Conservation (phyloP, 169 alveolate genomes). For the Cryptosporidium sp. region DNA sequence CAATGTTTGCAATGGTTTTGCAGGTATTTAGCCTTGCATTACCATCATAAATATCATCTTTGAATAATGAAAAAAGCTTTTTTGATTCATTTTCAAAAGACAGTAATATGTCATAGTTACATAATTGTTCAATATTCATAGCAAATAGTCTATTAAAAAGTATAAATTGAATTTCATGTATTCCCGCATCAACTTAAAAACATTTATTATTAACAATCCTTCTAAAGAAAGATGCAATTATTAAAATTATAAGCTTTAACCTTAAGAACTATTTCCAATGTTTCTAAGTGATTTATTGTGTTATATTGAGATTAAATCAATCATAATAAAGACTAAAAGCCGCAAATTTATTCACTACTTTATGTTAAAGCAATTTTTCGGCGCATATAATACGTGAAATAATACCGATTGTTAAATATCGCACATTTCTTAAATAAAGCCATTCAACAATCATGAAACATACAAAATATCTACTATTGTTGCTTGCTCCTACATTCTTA, state of each 20-base stretch:
- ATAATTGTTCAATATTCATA: conserved; percentile 27
- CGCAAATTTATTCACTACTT: not conserved
- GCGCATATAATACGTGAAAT: not conserved
- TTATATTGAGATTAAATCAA: not conserved
- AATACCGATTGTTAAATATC: not conserved
- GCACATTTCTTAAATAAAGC: not conserved
- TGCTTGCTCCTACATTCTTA: not conserved
- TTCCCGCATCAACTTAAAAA: not conserved
- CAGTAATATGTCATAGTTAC: not conserved
- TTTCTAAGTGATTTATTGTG: not conserved
- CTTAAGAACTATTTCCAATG: not conserved
- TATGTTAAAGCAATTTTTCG: not conserved
- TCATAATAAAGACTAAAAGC: not conserved
- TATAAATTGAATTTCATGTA: not conserved
- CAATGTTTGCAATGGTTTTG: not conserved
- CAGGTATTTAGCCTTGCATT: not conserved
- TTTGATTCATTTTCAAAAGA: conserved; percentile 15
- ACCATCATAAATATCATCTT: not conserved
- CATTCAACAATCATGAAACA: not conserved
- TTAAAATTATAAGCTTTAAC: not conserved
- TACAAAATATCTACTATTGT: not conserved
- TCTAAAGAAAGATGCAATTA: not conserved
- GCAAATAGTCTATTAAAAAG: not conserved
- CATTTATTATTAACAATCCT: not conserved
- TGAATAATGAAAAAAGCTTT: conserved; percentile 7